phyloP scores from a whole-genome alignment of 441 rosid species.

The Erodium moschatum region DNA sequence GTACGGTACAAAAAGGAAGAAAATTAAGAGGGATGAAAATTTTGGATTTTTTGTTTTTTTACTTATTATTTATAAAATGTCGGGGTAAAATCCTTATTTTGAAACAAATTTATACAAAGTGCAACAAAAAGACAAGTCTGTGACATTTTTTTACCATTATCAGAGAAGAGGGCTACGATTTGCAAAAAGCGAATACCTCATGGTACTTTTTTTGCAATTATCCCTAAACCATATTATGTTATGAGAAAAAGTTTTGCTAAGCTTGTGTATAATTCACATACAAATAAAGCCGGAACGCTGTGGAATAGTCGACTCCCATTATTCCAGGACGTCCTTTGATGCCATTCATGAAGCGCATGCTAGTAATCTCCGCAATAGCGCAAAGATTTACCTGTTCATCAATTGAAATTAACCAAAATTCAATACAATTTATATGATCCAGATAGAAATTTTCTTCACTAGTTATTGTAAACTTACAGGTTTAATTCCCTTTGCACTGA shows the following conservation, averaged over 20 bases:
- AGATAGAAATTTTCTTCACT: not conserved
- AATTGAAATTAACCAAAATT: not conserved
- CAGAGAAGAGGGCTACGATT: too few relatives aligned
- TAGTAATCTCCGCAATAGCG: conserved; percentile 72
- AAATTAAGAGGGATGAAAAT: too few relatives aligned
- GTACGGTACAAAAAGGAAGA: too few relatives aligned
- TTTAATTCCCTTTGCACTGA: conserved; percentile 54
- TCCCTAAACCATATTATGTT: not conserved
- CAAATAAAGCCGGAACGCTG: conserved; percentile 76
- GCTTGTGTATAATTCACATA: conserved; percentile 27
- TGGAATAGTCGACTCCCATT: conserved; percentile 71
- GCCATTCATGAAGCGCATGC: conserved; percentile 72
- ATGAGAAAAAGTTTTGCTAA: not conserved
- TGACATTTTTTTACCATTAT: too few relatives aligned
- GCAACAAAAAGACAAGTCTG: too few relatives aligned
- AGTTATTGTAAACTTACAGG: conserved; percentile 43
- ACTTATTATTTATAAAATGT: too few relatives aligned
- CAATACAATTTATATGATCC: not conserved
- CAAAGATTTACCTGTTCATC: conserved; percentile 58
- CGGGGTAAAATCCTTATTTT: too few relatives aligned
- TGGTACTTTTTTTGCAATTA: too few relatives aligned
- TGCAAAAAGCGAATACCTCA: too few relatives aligned
- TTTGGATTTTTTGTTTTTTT: too few relatives aligned
- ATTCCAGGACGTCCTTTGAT: conserved; percentile 46
- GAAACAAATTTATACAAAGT: too few relatives aligned